Base-by-base conservation (phyloP, 495 filamentous ascomycete genomes). In the Extremus antarcticus region DNA sequence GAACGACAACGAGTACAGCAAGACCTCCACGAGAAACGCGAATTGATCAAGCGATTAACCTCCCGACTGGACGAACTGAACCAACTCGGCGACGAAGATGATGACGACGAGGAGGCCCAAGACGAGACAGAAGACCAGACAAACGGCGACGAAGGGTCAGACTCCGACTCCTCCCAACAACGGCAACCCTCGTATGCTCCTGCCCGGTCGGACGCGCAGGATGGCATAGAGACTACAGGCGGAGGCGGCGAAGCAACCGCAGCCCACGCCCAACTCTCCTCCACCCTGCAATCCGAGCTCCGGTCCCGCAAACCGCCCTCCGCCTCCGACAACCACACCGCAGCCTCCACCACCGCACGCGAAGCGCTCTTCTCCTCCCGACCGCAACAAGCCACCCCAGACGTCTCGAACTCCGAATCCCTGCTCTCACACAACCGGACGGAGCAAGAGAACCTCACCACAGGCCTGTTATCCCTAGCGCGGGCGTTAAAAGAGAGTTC, bases 371-470 rank as follows among this genome's bases (percentile, higher is more conserved):
- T 69, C 54, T 35, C 59, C 25, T 38, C 19, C 39, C 60, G 48
- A 48, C 41, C 17, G 43, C 66, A 25, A 49, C 32, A 43, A 25
- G n/a, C 20, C 49, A 19, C 9, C 20, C 13, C 13, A 38, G 20
- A 51, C 61, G 61, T 54, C 56, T 58, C 51, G 45, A 58, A 35
- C 64, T 60, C 41, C 66, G 89, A 94, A 69, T 74, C 79, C 0
- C 76, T 87, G 22, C 80, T 96, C 4, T 78, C 82, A 58, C 73
- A 81, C 56, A 77, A 94, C 57, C 84, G 88, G 50, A 69, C 70
- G 35, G 88, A 94, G 69, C 90, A 95, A 68, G 88, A 94, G 66
- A 72, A 77, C n/a, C 77, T 98, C 0, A 92, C 92, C 1, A 72
- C 73, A 41, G 89, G 86, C 7, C 83, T 98, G 40, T 74, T 95